Evolutionary conservation across 164 flowering plant genomes (phyloP), one percentile per base, ranked within the genome.

Genomic region (Paratinospora sagittata): DNA sequence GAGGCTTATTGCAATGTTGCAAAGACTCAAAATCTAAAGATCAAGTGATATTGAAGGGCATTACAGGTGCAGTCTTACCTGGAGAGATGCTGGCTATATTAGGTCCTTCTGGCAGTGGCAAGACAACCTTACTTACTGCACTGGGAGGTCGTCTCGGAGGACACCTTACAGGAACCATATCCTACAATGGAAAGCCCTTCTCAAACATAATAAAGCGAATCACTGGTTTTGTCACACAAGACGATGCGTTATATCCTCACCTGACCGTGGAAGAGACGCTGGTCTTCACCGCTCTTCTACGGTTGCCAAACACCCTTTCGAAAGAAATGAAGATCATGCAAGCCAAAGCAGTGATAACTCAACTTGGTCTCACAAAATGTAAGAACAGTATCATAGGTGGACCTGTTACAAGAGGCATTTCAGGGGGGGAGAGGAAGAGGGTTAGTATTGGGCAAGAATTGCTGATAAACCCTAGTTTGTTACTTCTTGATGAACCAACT

Each of bases 391-490:
- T 71, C 57, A 64, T 71, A 9, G 74, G 74, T 11, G 68, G 47
- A 13, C 12, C 45, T 19, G 30, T 45, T 63, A 58, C 47, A 7
- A 52, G 73, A 13, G 68, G 73, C 17, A 65, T 71, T 30, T 71
- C 73, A 63, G 73, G 73, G n/a, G 73, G 73, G 3, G 73, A 70
- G 58, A 62, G 67, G 67, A 70, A 70, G 58, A 41, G 73, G 45
- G 73, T 70, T 26, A 61, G 73, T 27, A 71, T 71, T 5, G 73
- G 73, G 19, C 66, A 71, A 49, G 73, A 63, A 34, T 47, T 71
- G 37, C 36, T 71, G n/a, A 49, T 71, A 30, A 71, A 71, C 47
- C 74, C 62, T 8, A 63, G 62, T 24, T 66, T 71, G 34, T 49
- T 71, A 37, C 24, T 71, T 13, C 68, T 71, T 5, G 74, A 71